A percentile compares a stretch with the other conserved stretches of the same genome.
Evolutionary conservation across 1,284 basidiomycete genomes (phyloP).

Genomic region (Moesziomyces parantarcticus): DNA sequence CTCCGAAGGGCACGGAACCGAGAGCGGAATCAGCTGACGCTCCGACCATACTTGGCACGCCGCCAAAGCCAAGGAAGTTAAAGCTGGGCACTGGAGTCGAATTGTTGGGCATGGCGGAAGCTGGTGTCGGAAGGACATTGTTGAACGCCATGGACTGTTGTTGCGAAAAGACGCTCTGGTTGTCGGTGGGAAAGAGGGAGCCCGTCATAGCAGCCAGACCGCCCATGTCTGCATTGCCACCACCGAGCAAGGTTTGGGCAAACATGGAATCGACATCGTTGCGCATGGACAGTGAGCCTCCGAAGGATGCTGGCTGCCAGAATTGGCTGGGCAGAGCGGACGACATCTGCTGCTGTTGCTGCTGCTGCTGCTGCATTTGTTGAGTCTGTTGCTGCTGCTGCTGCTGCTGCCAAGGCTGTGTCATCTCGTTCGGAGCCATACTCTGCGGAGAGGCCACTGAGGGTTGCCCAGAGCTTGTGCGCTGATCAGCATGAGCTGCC

Average conservation of each 20-base stretch:
- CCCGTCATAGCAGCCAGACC: conserved; percentile 13
- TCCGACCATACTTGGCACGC: too few species aligned
- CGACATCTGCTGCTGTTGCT: conserved; percentile 8
- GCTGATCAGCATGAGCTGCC: too few species aligned
- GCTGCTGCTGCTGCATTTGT: conserved; percentile 4
- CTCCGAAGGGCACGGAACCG: too few species aligned
- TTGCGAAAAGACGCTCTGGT: conserved; percentile 11
- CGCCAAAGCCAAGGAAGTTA: conserved; percentile 4
- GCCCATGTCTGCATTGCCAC: conserved; percentile 16
- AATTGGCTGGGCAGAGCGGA: conserved; percentile 21
- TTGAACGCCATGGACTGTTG: conserved; percentile 11
- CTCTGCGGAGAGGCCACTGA: conserved; percentile 7
- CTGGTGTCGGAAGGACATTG: not conserved
- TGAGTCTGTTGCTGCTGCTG: conserved; percentile 5
- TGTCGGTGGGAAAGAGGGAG: conserved; percentile 11
- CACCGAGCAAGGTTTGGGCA: conserved; percentile 38
- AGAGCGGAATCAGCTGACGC: too few species aligned
- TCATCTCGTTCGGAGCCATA: conserved; percentile 1
- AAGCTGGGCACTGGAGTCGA: conserved; percentile 1
- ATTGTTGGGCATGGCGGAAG: not conserved
- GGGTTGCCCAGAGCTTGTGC: not conserved
- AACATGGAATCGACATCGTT: conserved; percentile 34
- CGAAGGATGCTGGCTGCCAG: conserved; percentile 16
- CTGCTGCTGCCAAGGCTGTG: conserved; percentile 15
- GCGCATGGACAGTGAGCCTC: conserved; percentile 1